Evolutionary conservation across 108 stramenopile genomes (phyloP).

Genomic region (Skeletonema marinoi): DNA sequence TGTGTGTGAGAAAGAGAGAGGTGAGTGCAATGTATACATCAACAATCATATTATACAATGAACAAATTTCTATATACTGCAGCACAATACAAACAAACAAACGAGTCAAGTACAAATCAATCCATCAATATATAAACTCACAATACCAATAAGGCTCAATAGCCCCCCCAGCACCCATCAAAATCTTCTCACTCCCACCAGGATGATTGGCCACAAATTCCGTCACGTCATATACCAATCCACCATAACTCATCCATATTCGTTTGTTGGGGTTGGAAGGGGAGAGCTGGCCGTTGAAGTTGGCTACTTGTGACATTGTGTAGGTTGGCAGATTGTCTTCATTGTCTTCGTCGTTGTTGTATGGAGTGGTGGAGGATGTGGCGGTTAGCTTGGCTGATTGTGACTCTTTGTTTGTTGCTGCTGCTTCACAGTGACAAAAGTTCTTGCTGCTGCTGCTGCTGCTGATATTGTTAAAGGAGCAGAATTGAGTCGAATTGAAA

Average conservation of each 20-base stretch:
- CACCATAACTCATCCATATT: conserved; percentile 92
- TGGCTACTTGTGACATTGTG: conserved; percentile 58
- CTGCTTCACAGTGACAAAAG: too few species aligned
- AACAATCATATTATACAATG: too few species aligned
- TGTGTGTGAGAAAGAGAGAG: background rate
- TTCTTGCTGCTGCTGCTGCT: too few species aligned
- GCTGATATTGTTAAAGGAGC: too few species aligned
- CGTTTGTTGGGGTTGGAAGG: conserved; percentile 36
- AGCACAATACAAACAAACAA: background rate
- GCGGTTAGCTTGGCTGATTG: too few species aligned
- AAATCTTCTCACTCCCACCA: conserved; percentile 90
- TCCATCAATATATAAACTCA: conserved; percentile 8
- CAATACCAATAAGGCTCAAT: conserved; percentile 49
- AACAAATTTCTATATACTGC: too few species aligned
- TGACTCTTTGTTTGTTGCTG: too few species aligned
- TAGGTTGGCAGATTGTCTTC: conserved; percentile 53
- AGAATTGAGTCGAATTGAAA: too few species aligned
- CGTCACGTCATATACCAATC: conserved; percentile 96
- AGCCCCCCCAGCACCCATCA: conserved; percentile 80
- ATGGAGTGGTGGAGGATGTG: too few species aligned
- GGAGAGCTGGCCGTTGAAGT: conserved; percentile 55
- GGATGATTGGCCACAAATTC: conserved; percentile 90
- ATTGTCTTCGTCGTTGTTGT: background rate
- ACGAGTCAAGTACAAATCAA: too few species aligned
- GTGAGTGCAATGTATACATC: conserved; percentile 1